A percentile compares a stretch with the other conserved stretches of the same genome.
phyloP scores from a whole-genome alignment of 2,329 filamentous ascomycete genomes.

The Podosphaera leucotricha region DNA sequence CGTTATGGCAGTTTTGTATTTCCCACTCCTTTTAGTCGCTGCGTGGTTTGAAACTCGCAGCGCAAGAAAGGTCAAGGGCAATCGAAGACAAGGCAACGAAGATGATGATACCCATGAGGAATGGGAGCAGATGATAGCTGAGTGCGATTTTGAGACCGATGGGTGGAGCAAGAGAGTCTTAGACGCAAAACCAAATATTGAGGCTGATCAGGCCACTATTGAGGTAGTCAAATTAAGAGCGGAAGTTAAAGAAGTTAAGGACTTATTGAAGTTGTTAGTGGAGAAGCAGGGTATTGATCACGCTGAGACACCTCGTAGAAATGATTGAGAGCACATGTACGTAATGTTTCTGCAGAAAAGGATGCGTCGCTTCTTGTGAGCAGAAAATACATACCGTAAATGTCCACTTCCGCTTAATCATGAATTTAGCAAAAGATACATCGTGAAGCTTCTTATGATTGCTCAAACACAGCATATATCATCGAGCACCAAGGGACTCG shows the following conservation, averaged over 20 bases:
- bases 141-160: conserved; percentile 59
- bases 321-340: too few species aligned
- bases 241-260: conserved; percentile 34
- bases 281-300: conserved; percentile 1
- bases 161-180: conserved; percentile 68
- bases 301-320: too few species aligned
- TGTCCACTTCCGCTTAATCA: too few species aligned
- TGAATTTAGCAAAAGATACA: too few species aligned
- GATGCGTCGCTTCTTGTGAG: too few species aligned
- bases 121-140: conserved; percentile 62
- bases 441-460: too few species aligned
- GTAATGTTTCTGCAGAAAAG: too few species aligned
- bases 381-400: too few species aligned
- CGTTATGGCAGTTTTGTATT: conserved; percentile 72
- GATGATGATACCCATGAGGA: conserved; percentile 80
- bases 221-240: conserved; percentile 37
- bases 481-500: conserved; percentile 15
- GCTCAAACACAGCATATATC: too few species aligned
- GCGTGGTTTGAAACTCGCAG: conserved; percentile 45
- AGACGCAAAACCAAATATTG: conserved; percentile 56
- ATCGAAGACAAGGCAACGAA: conserved; percentile 57
- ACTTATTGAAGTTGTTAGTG: conserved; percentile 10
- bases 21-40: conserved; percentile 56
- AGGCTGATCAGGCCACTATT: conserved; percentile 50
- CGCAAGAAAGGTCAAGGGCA: conserved; percentile 43